Evolutionary conservation across 306 rosid genomes (phyloP).

Genomic region (Oxytropis ochrocephala): DNA sequence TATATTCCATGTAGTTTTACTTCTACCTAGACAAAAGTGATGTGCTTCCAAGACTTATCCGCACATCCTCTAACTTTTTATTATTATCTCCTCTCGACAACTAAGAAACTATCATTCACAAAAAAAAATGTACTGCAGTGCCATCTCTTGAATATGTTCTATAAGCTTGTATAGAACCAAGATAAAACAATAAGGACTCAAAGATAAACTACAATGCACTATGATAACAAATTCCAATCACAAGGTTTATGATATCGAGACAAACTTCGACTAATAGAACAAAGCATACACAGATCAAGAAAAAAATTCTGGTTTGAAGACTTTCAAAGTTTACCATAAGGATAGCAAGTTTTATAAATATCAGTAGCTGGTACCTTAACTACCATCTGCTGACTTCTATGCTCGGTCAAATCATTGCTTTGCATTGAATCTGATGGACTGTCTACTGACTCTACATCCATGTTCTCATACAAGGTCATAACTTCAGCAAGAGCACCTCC

Average conservation of each 20-base stretch:
- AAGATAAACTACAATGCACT: neutral
- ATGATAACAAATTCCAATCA: conserved; percentile 2
- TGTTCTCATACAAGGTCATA: conserved; percentile 56
- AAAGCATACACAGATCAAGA: conserved; percentile 10
- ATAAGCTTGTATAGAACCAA: neutral
- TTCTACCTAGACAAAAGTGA: neutral
- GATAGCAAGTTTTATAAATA: conserved; percentile 1
- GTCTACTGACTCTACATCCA: conserved; percentile 11
- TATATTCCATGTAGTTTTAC: neutral
- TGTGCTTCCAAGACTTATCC: neutral
- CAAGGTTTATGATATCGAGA: conserved; percentile 2
- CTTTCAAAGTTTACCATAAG: neutral
- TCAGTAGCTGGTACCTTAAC: conserved; percentile 48
- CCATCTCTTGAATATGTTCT: neutral
- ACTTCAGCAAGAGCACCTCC: conserved; percentile 92
- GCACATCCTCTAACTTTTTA: neutral
- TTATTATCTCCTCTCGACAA: neutral
- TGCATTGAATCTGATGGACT: conserved; percentile 31
- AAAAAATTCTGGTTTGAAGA: neutral
- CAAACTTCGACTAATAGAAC: neutral
- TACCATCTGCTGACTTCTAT: conserved; percentile 33
- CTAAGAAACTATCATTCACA: neutral
- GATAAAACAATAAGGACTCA: neutral
- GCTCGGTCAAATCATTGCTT: conserved; percentile 29
- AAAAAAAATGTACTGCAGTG: neutral